Evolutionary conservation across 2,329 filamentous ascomycete genomes (phyloP).

Genomic region (Dendryphion nanum): DNA sequence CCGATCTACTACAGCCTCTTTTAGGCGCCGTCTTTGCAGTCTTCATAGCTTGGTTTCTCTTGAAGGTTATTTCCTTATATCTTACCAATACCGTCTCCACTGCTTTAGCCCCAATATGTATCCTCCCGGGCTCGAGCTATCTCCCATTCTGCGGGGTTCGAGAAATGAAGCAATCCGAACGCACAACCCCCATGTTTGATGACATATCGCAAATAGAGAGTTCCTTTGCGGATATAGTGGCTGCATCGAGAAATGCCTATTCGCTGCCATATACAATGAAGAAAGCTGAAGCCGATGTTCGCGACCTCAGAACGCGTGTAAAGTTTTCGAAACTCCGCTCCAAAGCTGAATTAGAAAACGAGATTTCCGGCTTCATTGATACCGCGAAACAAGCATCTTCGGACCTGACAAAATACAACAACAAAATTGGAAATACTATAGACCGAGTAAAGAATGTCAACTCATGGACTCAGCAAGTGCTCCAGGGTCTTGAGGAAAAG

Average conservation of each 20-base stretch:
- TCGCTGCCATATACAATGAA: slow-evolving; percentile 74
- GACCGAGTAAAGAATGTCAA: slow-evolving; percentile 75
- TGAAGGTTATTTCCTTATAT: too few relatives aligned
- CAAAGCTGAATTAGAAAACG: slow-evolving; percentile 68
- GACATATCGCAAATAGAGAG: slow-evolving; percentile 71
- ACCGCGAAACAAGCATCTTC: slow-evolving; percentile 63
- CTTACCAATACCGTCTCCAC: background rate
- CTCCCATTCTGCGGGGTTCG: slow-evolving; percentile 69
- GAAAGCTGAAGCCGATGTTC: slow-evolving; percentile 69
- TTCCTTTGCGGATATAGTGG: slow-evolving; percentile 68
- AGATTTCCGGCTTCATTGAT: slow-evolving; percentile 75
- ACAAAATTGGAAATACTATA: slow-evolving; percentile 69
- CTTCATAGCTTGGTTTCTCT: too few relatives aligned
- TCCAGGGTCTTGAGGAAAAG: slow-evolving; percentile 58
- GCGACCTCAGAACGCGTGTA: slow-evolving; percentile 72
- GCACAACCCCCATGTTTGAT: too few relatives aligned
- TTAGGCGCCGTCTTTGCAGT: too few relatives aligned
- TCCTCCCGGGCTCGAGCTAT: slow-evolving; percentile 63
- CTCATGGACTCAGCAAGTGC: slow-evolving; percentile 69
- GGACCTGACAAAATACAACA: slow-evolving; percentile 73
- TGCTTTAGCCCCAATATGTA: slow-evolving; percentile 50
- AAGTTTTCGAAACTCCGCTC: slow-evolving; percentile 66
- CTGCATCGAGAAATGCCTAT: slow-evolving; percentile 40
- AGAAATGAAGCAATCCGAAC: too few relatives aligned
- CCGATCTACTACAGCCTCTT: too few relatives aligned